phyloP scores from a whole-genome alignment of 2,329 filamentous ascomycete genomes.

The Tolypocladium endophyticum region DNA sequence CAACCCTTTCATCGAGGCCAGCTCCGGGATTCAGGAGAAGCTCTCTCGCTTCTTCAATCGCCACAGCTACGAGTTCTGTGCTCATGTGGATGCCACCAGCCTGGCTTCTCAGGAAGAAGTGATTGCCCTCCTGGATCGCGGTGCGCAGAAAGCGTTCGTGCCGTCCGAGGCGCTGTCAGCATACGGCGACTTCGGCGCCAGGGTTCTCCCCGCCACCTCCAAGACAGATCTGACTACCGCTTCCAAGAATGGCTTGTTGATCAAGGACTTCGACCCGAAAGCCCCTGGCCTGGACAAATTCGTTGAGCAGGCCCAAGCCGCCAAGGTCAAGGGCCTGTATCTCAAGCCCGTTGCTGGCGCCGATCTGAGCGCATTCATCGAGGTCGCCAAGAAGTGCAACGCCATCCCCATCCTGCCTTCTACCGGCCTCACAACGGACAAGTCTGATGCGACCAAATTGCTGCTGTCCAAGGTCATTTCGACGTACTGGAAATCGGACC shows the following conservation, averaged over 20 bases:
- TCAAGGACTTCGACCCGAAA: conserved; percentile 40
- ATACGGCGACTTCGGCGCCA: conserved; percentile 43
- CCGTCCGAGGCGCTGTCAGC: conserved; percentile 54
- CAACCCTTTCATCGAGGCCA: conserved; percentile 46
- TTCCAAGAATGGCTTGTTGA: conserved; percentile 39
- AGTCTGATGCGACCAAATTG: conserved; percentile 42
- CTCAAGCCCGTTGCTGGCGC: conserved; percentile 38
- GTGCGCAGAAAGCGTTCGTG: conserved; percentile 78
- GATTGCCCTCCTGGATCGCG: conserved; percentile 70
- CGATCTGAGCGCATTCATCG: conserved; percentile 35
- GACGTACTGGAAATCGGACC: conserved; percentile 68
- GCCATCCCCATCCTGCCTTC: conserved; percentile 69
- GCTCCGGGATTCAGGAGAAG: conserved; percentile 34
- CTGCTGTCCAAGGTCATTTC: conserved; percentile 62
- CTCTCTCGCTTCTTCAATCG: conserved; percentile 36
- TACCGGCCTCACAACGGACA: conserved; percentile 56
- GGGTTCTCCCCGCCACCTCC: conserved; percentile 42
- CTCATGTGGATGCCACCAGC: conserved; percentile 67
- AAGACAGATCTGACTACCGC: conserved; percentile 33
- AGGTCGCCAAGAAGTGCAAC: conserved; percentile 35
- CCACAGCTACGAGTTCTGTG: conserved; percentile 41
- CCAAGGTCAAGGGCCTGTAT: conserved; percentile 37
- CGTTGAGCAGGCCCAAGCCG: conserved; percentile 30
- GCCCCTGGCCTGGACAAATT: conserved; percentile 30
- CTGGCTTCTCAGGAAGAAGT: conserved; percentile 64